These are phyloP conservation scores for Kuraishia molischiana DNA, from an alignment of 805 yeast genomes.

Conservation along the genomic window DNA sequence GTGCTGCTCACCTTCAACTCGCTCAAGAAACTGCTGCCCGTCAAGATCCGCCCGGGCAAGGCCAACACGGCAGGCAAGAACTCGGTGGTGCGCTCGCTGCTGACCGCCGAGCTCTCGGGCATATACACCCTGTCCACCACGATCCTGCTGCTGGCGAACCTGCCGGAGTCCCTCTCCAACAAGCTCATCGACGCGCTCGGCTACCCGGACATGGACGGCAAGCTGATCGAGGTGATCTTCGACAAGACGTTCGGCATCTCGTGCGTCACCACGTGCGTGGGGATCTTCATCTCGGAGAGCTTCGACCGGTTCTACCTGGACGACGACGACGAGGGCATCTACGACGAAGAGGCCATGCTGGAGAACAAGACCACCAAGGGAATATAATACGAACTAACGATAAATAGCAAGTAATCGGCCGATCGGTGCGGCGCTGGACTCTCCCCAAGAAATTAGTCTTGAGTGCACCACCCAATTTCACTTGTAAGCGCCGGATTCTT, in stretches of 20 bases:
- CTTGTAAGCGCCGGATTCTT: no score
- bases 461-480: no score
- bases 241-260: conserved; percentile 39
- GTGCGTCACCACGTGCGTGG: conserved; percentile 23
- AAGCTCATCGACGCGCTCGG: conserved; percentile 26
- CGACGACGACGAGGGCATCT: conserved; percentile 9
- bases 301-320: conserved; percentile 14
- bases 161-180: conserved; percentile 33
- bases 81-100: conserved; percentile 16
- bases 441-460: no score
- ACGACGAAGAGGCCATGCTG: conserved; percentile 23
- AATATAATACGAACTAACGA: neutral
- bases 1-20: conserved; percentile 54
- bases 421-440: no score
- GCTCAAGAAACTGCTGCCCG: conserved; percentile 19
- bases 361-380: conserved; percentile 10
- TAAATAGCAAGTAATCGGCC: no score
- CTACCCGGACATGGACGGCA: conserved; percentile 23
- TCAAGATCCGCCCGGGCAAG: conserved; percentile 11
- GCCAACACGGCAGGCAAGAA: conserved; percentile 10
- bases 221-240: conserved; percentile 40
- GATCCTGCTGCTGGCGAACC: conserved; percentile 34
- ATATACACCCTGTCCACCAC: conserved; percentile 44
- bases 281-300: conserved; percentile 14
- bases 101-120: conserved; percentile 36